Evolutionary conservation across 257 asterid species (phyloP).

Genomic region (Cruciata laevipes): DNA sequence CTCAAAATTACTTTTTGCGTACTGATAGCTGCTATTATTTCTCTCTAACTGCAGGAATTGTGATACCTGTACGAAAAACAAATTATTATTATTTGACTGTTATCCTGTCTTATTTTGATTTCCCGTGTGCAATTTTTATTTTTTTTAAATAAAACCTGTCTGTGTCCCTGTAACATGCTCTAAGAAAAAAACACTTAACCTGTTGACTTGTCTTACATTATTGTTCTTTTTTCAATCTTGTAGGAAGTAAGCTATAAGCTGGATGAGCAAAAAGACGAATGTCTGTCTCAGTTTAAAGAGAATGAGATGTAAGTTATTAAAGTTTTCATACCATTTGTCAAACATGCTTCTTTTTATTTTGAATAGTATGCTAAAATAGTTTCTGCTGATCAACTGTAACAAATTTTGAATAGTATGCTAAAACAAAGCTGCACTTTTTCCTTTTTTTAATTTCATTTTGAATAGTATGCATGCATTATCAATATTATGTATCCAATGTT

Average conservation of each 20-base stretch:
- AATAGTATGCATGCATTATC: background rate
- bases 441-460: too few species aligned
- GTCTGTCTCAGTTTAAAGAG: constrained; percentile 86
- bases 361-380: background rate
- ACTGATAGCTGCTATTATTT: background rate
- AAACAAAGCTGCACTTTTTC: too few species aligned
- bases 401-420: too few species aligned
- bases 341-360: constrained; percentile 1
- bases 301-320: constrained; percentile 67
- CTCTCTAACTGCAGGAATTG: background rate
- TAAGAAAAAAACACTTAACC: background rate
- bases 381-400: background rate
- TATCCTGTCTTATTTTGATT: constrained; percentile 3
- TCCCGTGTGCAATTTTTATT: background rate
- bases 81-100: background rate
- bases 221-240: constrained; percentile 15
- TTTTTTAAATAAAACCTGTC: background rate
- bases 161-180: background rate
- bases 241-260: constrained; percentile 92
- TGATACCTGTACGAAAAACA: background rate
- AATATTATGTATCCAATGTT: constrained; percentile 11
- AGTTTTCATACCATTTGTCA: background rate
- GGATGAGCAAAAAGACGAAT: constrained; percentile 95
- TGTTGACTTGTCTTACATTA: constrained; percentile 1
- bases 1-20: background rate